A percentile compares a stretch with the other conserved stretches of the same genome.
These are phyloP conservation scores for Trifolium pratense DNA, from an alignment of 306 rosid genomes.

Conservation along the genomic window DNA sequence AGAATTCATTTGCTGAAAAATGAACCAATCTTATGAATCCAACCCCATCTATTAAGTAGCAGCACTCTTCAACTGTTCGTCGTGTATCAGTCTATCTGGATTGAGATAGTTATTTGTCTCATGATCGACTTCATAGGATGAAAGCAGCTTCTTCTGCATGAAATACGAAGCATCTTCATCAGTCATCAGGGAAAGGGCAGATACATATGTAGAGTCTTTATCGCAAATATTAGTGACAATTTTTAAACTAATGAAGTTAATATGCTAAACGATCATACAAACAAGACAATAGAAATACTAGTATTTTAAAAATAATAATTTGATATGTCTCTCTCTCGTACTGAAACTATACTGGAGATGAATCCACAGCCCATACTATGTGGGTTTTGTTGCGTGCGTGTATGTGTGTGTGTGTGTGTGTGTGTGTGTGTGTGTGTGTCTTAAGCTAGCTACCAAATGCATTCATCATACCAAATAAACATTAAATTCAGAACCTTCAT, in stretches of 20 bases:
- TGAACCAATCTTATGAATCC: constrained; percentile 1
- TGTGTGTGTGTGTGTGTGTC: too few species aligned
- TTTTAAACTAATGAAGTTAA: too few species aligned
- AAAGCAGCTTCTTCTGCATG: constrained; percentile 74
- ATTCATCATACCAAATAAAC: neutral
- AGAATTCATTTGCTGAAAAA: constrained; percentile 16
- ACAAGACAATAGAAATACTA: too few species aligned
- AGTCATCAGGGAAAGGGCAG: neutral
- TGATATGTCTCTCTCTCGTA: too few species aligned
- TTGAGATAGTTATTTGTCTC: constrained; percentile 45
- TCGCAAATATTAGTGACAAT: too few species aligned
- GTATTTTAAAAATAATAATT: too few species aligned
- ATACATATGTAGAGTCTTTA: neutral
- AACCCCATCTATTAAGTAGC: constrained; percentile 35
- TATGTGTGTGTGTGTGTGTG: too few species aligned
- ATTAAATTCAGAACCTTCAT: too few species aligned
- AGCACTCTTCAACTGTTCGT: constrained; percentile 47
- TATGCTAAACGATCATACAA: too few species aligned
- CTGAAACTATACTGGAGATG: too few species aligned
- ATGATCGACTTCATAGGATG: constrained; percentile 59
- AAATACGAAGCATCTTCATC: constrained; percentile 18
- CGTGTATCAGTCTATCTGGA: constrained; percentile 34
- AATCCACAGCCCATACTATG: too few species aligned
- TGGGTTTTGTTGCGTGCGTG: too few species aligned
- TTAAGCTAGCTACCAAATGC: neutral